A percentile compares a stretch with the other conserved stretches of the same genome.
phyloP scores from a whole-genome alignment of 257 asterid species.

The Salvia hispanica region DNA sequence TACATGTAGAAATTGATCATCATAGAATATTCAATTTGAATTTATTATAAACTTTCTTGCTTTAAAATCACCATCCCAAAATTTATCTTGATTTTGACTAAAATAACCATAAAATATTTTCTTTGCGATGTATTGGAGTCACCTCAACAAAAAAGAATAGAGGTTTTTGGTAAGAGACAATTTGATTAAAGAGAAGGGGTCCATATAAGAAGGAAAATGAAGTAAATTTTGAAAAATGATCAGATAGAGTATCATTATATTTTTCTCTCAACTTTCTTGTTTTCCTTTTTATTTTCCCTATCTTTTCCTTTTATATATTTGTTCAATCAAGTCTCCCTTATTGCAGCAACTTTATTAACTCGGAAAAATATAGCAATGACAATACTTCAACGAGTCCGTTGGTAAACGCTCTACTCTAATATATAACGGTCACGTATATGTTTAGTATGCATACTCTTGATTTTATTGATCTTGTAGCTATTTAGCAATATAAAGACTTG shows the following conservation, averaged over 20 bases:
- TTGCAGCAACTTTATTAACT: too few species aligned
- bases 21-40: not conserved
- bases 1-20: too few species aligned
- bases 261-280: not conserved
- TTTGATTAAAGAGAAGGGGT: conserved; percentile 40
- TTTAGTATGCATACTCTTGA: too few species aligned
- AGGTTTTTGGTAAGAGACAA: conserved; percentile 49
- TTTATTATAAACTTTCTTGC: not conserved
- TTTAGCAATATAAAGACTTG: too few species aligned
- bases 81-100: conserved; percentile 28
- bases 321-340: too few species aligned
- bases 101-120: conserved; percentile 29
- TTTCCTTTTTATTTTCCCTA: not conserved
- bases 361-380: too few species aligned
- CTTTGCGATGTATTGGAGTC: conserved; percentile 56
- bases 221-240: conserved; percentile 37
- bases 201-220: conserved; percentile 39
- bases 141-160: conserved; percentile 56
- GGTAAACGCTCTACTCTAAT: too few species aligned
- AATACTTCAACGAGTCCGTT: too few species aligned
- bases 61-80: not conserved
- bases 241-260: conserved; percentile 30
- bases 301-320: not conserved
- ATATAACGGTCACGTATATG: too few species aligned
- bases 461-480: too few species aligned